Conservation (phyloP, 441 rosid genomes). For the Macaranga tanarius region DNA sequence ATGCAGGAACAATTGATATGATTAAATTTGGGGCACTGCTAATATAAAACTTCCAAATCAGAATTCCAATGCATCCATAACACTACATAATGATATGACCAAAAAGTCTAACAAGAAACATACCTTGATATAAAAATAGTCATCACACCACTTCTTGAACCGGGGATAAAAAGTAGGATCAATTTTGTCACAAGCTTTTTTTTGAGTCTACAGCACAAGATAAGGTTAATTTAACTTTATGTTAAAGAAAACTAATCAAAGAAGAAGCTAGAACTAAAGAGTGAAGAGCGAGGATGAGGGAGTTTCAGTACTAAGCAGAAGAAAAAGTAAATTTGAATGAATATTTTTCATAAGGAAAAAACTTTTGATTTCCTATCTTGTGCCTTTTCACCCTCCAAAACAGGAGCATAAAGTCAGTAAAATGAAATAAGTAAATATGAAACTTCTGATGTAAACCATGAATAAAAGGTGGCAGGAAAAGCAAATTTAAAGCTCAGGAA, state of each 20-base stretch:
- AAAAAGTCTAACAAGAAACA: not conserved
- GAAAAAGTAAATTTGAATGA: not conserved
- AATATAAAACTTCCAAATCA: slow-evolving; percentile 1
- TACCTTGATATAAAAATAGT: slow-evolving; percentile 92
- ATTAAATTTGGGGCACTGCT: not conserved
- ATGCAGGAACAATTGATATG: not conserved
- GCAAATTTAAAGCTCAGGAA: not conserved
- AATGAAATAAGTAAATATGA: not conserved
- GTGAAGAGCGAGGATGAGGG: not conserved
- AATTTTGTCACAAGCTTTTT: slow-evolving; percentile 78
- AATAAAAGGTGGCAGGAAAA: not conserved
- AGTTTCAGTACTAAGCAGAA: not conserved
- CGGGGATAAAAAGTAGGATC: slow-evolving; percentile 85
- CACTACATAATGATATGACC: too few species aligned
- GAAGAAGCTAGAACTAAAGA: not conserved
- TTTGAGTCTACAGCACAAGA: slow-evolving; percentile 57
- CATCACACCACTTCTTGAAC: slow-evolving; percentile 98
- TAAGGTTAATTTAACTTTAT: not conserved
- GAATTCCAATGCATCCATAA: not conserved
- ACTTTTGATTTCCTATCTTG: not conserved
- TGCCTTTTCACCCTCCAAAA: not conserved
- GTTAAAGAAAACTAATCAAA: not conserved
- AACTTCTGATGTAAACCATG: not conserved
- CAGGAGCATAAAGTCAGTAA: not conserved
- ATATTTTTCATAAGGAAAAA: not conserved